Conservation (phyloP, 176 grass and related monocot species). For the Musa beccarii region DNA sequence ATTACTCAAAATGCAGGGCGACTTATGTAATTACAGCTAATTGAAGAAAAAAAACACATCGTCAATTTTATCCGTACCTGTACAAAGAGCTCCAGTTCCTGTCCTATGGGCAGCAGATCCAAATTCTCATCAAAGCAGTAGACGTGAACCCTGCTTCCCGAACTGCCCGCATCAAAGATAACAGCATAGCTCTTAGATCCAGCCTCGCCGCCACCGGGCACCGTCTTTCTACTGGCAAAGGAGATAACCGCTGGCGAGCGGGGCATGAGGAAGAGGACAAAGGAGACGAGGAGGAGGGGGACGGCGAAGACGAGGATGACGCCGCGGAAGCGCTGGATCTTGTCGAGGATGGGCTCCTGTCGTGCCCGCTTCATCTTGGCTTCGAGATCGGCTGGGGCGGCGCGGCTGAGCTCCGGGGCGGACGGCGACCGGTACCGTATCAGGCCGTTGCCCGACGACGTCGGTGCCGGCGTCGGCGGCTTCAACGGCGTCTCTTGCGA, state of each 20-base stretch:
- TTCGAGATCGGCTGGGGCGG: background rate
- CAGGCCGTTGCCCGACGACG: conserved; percentile 17
- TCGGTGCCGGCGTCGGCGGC: background rate
- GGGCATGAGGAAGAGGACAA: conserved; percentile 24
- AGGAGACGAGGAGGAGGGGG: conserved; percentile 16
- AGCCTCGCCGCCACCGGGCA: background rate
- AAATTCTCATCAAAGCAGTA: conserved; percentile 27
- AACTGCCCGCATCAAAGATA: conserved; percentile 27
- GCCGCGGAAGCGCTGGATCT: conserved; percentile 12
- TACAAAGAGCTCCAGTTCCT: conserved; percentile 19
- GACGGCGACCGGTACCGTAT: conserved; percentile 26
- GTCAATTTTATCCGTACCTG: conserved; percentile 2
- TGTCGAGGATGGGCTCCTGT: conserved; percentile 14
- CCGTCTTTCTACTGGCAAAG: background rate
- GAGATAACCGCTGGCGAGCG: background rate
- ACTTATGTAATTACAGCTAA: background rate
- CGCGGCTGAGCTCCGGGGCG: conserved; percentile 19
- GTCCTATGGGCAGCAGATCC: conserved; percentile 17
- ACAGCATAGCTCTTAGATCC: conserved; percentile 29
- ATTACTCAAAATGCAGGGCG: background rate
- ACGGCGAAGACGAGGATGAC: conserved; percentile 13
- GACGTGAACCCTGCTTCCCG: conserved; percentile 28
- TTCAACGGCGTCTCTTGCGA: conserved; percentile 17
- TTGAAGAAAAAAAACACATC: background rate
- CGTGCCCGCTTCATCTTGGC: conserved; percentile 20